Conservation (phyloP, 176 grass and related monocot genomes). For the Ensete glaucum region DNA sequence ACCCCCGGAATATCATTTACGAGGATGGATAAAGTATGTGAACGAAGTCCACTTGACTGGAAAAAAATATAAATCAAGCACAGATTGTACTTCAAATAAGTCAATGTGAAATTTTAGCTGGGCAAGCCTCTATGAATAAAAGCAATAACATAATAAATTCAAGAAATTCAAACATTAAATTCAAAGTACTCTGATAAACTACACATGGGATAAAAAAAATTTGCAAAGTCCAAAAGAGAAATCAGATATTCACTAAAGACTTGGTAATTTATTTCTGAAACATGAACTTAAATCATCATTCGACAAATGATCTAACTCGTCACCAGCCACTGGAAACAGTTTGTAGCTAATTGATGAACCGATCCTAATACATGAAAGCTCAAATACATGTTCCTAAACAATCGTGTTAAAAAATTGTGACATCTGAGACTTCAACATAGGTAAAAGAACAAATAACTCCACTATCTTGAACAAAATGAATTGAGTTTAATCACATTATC, state of each 20-base stretch:
- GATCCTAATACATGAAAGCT: too few species aligned
- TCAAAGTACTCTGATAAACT: background rate
- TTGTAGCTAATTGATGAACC: too few species aligned
- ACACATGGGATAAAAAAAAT: background rate
- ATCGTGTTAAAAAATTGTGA: too few species aligned
- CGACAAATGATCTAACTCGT: too few species aligned
- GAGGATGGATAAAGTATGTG: slow-evolving; percentile 89
- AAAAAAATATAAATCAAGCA: slow-evolving; percentile 4
- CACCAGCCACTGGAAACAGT: too few species aligned
- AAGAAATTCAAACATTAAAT: background rate
- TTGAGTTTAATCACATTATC: too few species aligned
- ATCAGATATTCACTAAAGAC: background rate
- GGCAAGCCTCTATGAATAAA: background rate
- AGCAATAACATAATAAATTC: background rate
- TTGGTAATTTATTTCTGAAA: background rate
- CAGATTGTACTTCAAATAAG: background rate
- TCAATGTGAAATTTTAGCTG: background rate
- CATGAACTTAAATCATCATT: too few species aligned
- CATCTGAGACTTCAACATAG: too few species aligned
- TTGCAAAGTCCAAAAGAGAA: background rate
- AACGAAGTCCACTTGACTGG: slow-evolving; percentile 62
- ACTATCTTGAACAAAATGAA: too few species aligned
- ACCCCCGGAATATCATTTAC: slow-evolving; percentile 88
- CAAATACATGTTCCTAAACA: too few species aligned
- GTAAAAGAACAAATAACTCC: too few species aligned